phyloP scores from a whole-genome alignment of 75 land plant genomes.

The Azolla pinnata region DNA sequence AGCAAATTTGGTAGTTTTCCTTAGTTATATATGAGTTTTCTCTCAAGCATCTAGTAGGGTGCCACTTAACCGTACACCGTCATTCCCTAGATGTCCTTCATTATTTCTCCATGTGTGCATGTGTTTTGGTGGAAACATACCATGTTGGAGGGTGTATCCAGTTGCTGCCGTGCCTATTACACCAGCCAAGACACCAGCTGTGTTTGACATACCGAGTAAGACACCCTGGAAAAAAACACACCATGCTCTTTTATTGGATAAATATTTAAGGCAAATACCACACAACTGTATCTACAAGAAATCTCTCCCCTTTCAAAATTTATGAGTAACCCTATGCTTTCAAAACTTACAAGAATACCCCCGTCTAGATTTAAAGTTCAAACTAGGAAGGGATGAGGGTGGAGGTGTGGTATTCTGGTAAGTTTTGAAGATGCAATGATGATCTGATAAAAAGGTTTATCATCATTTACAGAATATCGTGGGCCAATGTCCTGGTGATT shows the following conservation, averaged over 20 bases:
- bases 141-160: constrained; percentile 85
- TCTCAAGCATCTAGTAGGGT: too few species aligned
- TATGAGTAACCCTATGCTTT: too few species aligned
- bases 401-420: too few species aligned
- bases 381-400: too few species aligned
- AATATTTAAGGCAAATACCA: too few species aligned
- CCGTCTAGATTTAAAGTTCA: too few species aligned
- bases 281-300: too few species aligned
- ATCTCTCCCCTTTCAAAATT: too few species aligned
- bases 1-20: background rate
- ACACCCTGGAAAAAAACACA: constrained; percentile 68
- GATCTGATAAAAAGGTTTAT: background rate
- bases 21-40: background rate
- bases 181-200: constrained; percentile 91
- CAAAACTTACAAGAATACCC: too few species aligned
- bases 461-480: constrained; percentile 69
- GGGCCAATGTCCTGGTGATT: constrained; percentile 98
- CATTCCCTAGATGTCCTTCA: background rate
- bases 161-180: constrained; percentile 92
- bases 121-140: constrained; percentile 22
- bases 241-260: too few species aligned
- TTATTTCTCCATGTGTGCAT: background rate
- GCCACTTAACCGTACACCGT: too few species aligned
- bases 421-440: too few species aligned
- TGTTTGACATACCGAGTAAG: constrained; percentile 80